Conservation (phyloP, 148 eudicot species). For the Silene conica region DNA sequence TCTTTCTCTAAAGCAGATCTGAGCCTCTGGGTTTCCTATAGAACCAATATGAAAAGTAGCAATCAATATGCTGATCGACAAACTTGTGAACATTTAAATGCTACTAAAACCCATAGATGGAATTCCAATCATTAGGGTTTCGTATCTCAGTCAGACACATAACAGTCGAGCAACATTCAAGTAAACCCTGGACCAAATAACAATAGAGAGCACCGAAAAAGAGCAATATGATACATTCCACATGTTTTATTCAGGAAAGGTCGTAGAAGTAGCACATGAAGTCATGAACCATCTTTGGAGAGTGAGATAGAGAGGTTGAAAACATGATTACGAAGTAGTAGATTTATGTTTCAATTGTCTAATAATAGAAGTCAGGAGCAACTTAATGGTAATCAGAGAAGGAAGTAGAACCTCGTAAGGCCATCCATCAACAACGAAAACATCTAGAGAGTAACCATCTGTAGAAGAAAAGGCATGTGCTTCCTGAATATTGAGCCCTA, state of each 20-base stretch:
- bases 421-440: conserved; percentile 90
- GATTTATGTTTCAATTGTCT: not conserved
- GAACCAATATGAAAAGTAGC: conserved; percentile 2
- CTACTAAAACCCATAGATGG: too few species aligned
- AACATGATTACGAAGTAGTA: too few species aligned
- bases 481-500: conserved; percentile 82
- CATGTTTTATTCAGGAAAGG: too few species aligned
- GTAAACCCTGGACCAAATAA: too few species aligned
- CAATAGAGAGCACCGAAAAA: too few species aligned
- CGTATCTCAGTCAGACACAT: too few species aligned
- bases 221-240: too few species aligned
- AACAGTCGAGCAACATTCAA: too few species aligned
- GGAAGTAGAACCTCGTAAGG: conserved; percentile 54
- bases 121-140: too few species aligned
- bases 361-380: not conserved
- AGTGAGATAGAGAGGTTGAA: too few species aligned
- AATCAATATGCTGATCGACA: conserved; percentile 4
- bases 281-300: too few species aligned
- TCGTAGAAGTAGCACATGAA: too few species aligned
- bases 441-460: conserved; percentile 78
- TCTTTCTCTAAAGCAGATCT: conserved; percentile 65
- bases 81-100: not conserved
- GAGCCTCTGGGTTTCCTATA: conserved; percentile 83
- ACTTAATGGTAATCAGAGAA: not conserved
- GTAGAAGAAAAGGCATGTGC: conserved; percentile 79